phyloP scores from a whole-genome alignment of 108 stramenopile genomes.

The Cylindrotheca fusiformis region DNA sequence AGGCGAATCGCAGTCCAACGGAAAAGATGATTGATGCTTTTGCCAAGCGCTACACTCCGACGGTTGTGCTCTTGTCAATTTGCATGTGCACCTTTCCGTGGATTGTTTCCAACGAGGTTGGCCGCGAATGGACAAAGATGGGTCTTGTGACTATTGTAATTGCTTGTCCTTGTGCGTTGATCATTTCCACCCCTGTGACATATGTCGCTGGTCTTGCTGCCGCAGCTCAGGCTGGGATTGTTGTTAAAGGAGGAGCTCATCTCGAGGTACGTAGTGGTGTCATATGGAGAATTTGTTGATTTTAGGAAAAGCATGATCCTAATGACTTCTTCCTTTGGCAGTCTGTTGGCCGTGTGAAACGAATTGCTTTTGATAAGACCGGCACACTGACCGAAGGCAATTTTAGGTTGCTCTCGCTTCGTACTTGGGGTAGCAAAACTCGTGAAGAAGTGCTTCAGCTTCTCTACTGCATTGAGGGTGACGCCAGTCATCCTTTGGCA shows the following conservation, averaged over 20 bases:
- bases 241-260: constrained; percentile 76
- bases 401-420: constrained; percentile 60
- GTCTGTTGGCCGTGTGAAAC: constrained; percentile 49
- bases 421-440: constrained; percentile 18
- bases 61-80: constrained; percentile 53
- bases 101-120: constrained; percentile 58
- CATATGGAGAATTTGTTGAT: too few relatives aligned
- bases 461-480: constrained; percentile 67
- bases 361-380: constrained; percentile 78
- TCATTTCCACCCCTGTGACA: constrained; percentile 82
- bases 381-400: constrained; percentile 77
- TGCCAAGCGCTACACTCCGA: constrained; percentile 74
- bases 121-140: constrained; percentile 52
- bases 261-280: too few relatives aligned
- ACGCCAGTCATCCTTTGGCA: constrained; percentile 72
- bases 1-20: constrained; percentile 71
- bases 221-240: constrained; percentile 76
- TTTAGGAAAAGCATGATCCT: too few relatives aligned
- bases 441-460: constrained; percentile 48
- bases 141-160: constrained; percentile 78
- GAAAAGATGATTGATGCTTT: constrained; percentile 81
- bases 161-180: constrained; percentile 84
- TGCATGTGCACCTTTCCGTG: constrained; percentile 79
- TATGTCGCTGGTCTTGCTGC: constrained; percentile 84
- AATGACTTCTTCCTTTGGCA: too few relatives aligned